Percentiles rank a stretch among this genome's conserved stretches.
These are phyloP conservation scores for Cruciata laevipes DNA, from an alignment of 257 asterid genomes.

Conservation along the genomic window DNA sequence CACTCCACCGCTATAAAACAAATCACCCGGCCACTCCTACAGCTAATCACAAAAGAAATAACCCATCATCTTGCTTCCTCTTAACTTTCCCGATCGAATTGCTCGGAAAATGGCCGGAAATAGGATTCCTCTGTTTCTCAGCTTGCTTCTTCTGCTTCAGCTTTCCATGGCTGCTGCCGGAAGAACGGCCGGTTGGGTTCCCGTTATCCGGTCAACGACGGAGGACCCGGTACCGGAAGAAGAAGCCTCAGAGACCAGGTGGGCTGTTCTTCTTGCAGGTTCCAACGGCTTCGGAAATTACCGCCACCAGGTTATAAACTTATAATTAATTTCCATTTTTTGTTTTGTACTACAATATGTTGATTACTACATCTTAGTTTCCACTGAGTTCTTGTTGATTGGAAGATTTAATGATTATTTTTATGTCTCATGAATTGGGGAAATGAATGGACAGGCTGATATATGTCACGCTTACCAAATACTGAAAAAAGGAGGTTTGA, in stretches of 20 bases:
- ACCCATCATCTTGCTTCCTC: background rate
- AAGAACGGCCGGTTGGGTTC: conserved; percentile 43
- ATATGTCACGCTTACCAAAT: conserved; percentile 92
- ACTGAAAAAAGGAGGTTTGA: conserved; percentile 74
- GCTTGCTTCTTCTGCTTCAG: conserved; percentile 28
- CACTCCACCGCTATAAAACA: conserved; percentile 15
- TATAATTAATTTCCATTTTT: background rate
- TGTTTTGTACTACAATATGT: background rate
- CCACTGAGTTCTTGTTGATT: background rate
- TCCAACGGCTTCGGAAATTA: conserved; percentile 76
- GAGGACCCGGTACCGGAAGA: conserved; percentile 22
- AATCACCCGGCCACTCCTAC: too few species aligned
- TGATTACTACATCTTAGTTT: background rate
- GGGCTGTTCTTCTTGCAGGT: conserved; percentile 98
- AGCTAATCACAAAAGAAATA: background rate
- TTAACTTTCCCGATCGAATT: background rate
- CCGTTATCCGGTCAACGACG: conserved; percentile 58
- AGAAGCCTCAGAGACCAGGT: conserved; percentile 40
- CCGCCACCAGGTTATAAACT: conserved; percentile 79
- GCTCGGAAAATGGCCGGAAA: conserved; percentile 30
- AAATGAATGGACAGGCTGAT: conserved; percentile 48
- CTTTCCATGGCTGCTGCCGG: conserved; percentile 16
- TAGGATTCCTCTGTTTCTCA: conserved; percentile 9
- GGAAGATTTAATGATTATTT: background rate
- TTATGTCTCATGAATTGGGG: background rate